Evolutionary conservation across 208 protist species (phyloP).

Genomic region (Naegleria fowleri): DNA sequence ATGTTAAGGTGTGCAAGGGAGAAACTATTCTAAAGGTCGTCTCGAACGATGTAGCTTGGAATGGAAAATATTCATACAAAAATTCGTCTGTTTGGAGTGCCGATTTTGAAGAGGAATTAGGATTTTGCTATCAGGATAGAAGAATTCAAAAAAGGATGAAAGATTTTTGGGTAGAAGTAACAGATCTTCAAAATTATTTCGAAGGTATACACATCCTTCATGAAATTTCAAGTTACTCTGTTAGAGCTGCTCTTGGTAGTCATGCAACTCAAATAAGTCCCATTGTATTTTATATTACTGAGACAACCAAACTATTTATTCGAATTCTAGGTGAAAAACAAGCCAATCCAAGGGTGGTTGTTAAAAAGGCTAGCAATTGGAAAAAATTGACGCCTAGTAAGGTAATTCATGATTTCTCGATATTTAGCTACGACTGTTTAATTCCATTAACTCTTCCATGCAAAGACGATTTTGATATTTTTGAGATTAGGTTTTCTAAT

Average conservation of each 20-base stretch:
- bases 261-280: background rate
- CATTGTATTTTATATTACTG: background rate
- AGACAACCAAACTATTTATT: background rate
- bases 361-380: background rate
- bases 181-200: background rate
- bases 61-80: background rate
- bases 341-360: background rate
- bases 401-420: background rate
- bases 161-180: conserved; percentile 1
- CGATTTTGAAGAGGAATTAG: background rate
- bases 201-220: background rate
- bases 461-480: background rate
- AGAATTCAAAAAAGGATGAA: background rate
- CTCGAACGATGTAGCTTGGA: background rate
- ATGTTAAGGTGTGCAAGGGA: background rate
- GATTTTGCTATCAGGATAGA: conserved; percentile 21
- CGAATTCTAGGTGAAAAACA: background rate
- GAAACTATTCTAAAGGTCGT: background rate
- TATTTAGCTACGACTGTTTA: background rate
- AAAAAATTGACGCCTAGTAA: background rate
- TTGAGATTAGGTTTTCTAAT: background rate
- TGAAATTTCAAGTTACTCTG: background rate
- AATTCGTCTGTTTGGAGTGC: background rate
- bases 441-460: background rate
- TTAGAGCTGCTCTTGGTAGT: background rate